phyloP scores from a whole-genome alignment of 2,329 filamentous ascomycete species.

The Trichoderma harzianum region DNA sequence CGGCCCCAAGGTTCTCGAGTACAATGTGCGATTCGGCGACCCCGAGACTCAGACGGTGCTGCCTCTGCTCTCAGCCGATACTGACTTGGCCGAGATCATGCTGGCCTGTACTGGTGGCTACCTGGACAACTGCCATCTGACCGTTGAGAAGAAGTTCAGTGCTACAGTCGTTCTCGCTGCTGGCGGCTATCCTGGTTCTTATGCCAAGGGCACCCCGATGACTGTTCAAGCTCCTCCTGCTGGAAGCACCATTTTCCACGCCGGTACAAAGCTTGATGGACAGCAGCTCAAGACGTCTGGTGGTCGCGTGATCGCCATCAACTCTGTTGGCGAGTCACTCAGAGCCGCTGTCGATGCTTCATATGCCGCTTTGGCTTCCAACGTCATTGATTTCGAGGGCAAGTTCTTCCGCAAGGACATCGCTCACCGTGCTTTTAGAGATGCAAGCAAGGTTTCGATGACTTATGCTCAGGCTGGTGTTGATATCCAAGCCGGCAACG shows the following conservation, averaged over 20 bases:
- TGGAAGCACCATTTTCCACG: conserved; percentile 79
- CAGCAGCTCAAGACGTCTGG: conserved; percentile 71
- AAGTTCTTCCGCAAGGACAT: conserved; percentile 96
- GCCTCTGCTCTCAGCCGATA: conserved; percentile 70
- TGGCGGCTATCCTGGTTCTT: conserved; percentile 83
- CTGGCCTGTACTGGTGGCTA: conserved; percentile 75
- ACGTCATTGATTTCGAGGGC: conserved; percentile 71
- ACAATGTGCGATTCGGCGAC: conserved; percentile 90
- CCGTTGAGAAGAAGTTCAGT: conserved; percentile 67
- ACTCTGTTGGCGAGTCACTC: conserved; percentile 68
- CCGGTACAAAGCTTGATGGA: conserved; percentile 69
- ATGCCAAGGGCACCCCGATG: conserved; percentile 72
- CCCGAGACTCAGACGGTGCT: conserved; percentile 88
- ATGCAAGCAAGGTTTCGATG: conserved; percentile 46
- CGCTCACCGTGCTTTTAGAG: conserved; percentile 68
- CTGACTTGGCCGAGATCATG: conserved; percentile 86
- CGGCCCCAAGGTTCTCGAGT: conserved; percentile 82
- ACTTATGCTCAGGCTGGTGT: conserved; percentile 94
- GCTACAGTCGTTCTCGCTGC: conserved; percentile 93
- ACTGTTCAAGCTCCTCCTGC: conserved; percentile 43
- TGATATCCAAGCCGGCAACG: conserved; percentile 89
- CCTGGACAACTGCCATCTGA: conserved; percentile 66
- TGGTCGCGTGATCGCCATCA: conserved; percentile 91
- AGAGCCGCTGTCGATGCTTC: conserved; percentile 80
- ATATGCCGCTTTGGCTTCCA: conserved; percentile 74